Percentiles rank a stretch among this genome's conserved stretches.
Conservation (phyloP, 352 stramenopile species). For the Phytophthora sp. region DNA sequence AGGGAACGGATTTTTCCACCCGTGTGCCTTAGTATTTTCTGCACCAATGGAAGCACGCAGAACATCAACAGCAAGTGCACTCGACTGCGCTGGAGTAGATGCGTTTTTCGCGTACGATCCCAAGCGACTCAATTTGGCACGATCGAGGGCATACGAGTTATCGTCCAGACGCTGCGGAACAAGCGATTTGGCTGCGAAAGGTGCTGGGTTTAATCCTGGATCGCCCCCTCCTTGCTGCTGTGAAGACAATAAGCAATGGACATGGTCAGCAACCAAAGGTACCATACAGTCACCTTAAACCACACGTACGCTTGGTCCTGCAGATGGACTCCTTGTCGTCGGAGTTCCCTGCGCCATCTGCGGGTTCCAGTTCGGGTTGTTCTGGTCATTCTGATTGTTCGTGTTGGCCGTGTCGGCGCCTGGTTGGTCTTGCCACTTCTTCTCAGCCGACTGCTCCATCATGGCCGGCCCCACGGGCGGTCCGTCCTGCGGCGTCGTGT, state of each 20-base stretch:
- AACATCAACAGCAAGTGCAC: conserved; percentile 73
- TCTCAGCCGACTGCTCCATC: conserved; percentile 47
- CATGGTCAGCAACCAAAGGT: conserved; percentile 1
- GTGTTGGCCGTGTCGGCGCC: conserved; percentile 18
- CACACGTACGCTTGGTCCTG: conserved; percentile 27
- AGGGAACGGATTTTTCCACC: conserved; percentile 72
- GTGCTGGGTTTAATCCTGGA: conserved; percentile 53
- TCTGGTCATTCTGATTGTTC: conserved; percentile 29
- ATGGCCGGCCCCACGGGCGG: conserved; percentile 40
- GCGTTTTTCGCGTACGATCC: conserved; percentile 70
- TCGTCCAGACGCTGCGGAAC: conserved; percentile 71
- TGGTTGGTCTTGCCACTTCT: conserved; percentile 41
- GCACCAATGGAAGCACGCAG: conserved; percentile 54
- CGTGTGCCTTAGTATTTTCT: conserved; percentile 54
- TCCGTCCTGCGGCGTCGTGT: conserved; percentile 52
- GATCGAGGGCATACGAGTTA: conserved; percentile 57
- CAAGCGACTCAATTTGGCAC: conserved; percentile 50
- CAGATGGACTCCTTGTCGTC: conserved; percentile 16
- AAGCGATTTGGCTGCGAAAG: conserved; percentile 67
- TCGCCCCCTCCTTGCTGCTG: conserved; percentile 39
- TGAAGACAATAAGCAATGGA: background rate
- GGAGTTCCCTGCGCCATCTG: conserved; percentile 22
- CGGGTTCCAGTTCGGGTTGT: conserved; percentile 34
- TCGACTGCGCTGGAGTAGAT: conserved; percentile 60
- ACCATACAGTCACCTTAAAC: background rate